phyloP scores from a whole-genome alignment of 2,329 filamentous ascomycete genomes.

The Aspergillus unguis region DNA sequence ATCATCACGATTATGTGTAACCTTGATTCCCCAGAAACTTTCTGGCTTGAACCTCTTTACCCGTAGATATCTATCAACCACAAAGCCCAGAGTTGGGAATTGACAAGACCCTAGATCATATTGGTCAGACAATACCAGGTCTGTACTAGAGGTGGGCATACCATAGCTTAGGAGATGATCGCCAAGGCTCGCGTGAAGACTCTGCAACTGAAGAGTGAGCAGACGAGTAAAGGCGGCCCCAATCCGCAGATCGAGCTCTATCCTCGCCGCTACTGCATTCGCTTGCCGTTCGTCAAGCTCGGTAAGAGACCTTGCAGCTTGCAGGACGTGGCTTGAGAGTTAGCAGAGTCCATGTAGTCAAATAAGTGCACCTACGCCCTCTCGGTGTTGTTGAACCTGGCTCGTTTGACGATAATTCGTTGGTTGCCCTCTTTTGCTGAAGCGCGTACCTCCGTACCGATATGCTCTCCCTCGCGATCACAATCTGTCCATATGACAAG shows the following conservation, averaged over 20 bases:
- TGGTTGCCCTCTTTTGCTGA: slow-evolving; percentile 73
- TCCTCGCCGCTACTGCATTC: slow-evolving; percentile 80
- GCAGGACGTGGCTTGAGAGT: slow-evolving; percentile 71
- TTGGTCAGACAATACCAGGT: not conserved
- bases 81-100: slow-evolving; percentile 93
- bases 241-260: slow-evolving; percentile 88
- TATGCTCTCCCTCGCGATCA: slow-evolving; percentile 95
- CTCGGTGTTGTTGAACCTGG: slow-evolving; percentile 94
- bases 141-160: slow-evolving; percentile 34
- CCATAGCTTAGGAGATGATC: slow-evolving; percentile 76
- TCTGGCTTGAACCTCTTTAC: slow-evolving; percentile 94
- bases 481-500: slow-evolving; percentile 99
- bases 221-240: slow-evolving; percentile 90
- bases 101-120: slow-evolving; percentile 73
- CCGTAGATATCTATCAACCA: slow-evolving; percentile 91
- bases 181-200: slow-evolving; percentile 64
- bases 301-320: slow-evolving; percentile 73
- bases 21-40: slow-evolving; percentile 85
- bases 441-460: slow-evolving; percentile 83
- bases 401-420: slow-evolving; percentile 74
- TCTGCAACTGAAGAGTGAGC: slow-evolving; percentile 73
- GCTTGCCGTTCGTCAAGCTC: slow-evolving; percentile 81
- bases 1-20: slow-evolving; percentile 72
- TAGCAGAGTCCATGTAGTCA: not conserved
- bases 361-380: slow-evolving; percentile 60